Percentiles rank a stretch among this genome's conserved stretches.
Evolutionary conservation across 805 yeast species (phyloP).

Genomic region (Ogataea minuta): DNA sequence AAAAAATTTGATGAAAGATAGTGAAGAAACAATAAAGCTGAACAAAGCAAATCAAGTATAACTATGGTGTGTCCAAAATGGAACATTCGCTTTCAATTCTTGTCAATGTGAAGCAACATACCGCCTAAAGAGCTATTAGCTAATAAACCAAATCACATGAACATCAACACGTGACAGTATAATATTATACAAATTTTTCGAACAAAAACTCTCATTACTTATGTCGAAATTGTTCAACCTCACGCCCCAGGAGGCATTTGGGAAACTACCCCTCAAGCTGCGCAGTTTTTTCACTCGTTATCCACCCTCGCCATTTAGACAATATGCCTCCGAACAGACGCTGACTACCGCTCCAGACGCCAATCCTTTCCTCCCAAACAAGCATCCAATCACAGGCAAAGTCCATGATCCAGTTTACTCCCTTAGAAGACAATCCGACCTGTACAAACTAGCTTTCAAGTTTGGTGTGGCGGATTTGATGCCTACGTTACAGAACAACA

Average conservation of each 20-base stretch:
- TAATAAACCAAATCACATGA: no score
- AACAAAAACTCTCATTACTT: not conserved
- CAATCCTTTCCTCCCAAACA: slow-evolving; percentile 86
- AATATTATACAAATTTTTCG: slow-evolving; percentile 2
- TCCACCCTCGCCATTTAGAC: slow-evolving; percentile 79
- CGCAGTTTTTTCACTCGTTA: slow-evolving; percentile 74
- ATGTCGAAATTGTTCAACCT: slow-evolving; percentile 28
- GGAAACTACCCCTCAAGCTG: slow-evolving; percentile 63
- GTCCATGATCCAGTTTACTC: slow-evolving; percentile 79
- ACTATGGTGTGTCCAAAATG: no score
- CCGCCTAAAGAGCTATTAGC: no score
- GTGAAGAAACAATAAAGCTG: no score
- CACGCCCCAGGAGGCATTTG: slow-evolving; percentile 34
- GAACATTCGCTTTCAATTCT: no score
- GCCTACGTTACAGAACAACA: slow-evolving; percentile 60
- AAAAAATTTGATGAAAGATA: no score
- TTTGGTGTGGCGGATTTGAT: slow-evolving; percentile 77
- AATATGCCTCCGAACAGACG: slow-evolving; percentile 64
- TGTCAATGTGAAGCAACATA: no score
- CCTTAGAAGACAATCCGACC: slow-evolving; percentile 75
- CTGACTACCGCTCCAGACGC: slow-evolving; percentile 64
- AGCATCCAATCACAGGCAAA: slow-evolving; percentile 74
- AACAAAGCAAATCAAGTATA: no score
- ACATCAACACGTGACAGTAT: slow-evolving; percentile 1
- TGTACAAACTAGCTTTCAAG: slow-evolving; percentile 77